Evolutionary conservation across 2,329 filamentous ascomycete genomes (phyloP), one percentile per base, ranked within the genome.

Genomic region (Botryotinia narcissicola): DNA sequence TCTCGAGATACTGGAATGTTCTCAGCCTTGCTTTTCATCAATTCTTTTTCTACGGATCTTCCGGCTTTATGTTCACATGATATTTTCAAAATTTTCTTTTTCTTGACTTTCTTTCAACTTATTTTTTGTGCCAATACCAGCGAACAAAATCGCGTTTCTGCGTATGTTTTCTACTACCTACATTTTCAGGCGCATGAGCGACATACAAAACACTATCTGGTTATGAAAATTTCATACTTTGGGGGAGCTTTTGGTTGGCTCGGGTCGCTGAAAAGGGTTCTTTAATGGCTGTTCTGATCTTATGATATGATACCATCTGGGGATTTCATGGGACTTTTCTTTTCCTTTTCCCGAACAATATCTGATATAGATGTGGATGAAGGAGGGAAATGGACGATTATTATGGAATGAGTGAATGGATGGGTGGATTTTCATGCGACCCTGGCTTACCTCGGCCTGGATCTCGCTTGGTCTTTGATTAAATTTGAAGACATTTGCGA

Each of bases 1-100:
- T 73, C 62, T 66, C 72, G 78, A 78, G 79, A 78, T 75, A 78
- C 79, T 80, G 78, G 75, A 79, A 80, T 78, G 79, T 79, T 80
- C 79, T 79, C 77, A 72, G 70, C 59, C 46, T 66, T 66, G 54
- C 59, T 71, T 64, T 63, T 32, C 32, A 40, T 48, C 9, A 51
- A 35, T 70, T 37, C 8, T 62, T 32, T 40, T 51, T 48, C 32
- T 48, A 32, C 69, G 57, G 42, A 71, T 51, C 66, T 40, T 29
- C 25, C 8, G 69, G 42, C 57, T 63, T 32, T 63, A 40, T 71
- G 57, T 71, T 64, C 69, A 71, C n/a, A 51, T 22, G 18, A 40
- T 29, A 37, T 63, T 37, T 54, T 40, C 35, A 16, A 54, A 37
- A 25, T 8, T 40, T 44, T 51, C 48, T 20, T 35, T 25, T 64